These are phyloP conservation scores for Penicillium canescens DNA, from an alignment of 495 filamentous ascomycete species.

Conservation along the genomic window DNA sequence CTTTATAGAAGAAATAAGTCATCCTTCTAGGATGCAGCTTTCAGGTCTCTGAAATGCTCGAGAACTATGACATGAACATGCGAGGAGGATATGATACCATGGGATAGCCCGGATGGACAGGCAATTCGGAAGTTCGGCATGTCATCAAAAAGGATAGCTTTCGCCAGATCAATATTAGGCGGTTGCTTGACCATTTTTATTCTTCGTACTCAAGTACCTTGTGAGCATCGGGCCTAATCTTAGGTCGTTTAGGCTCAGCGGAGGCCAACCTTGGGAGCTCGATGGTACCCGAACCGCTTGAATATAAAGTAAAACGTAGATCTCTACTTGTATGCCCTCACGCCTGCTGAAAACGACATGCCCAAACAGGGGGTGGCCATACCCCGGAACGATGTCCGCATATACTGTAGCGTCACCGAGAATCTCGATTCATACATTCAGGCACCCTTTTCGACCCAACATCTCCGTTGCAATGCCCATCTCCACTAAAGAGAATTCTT, in stretches of 20 bases:
- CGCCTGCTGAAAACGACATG: background rate
- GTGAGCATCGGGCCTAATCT: slow-evolving; percentile 22
- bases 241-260: slow-evolving; percentile 13
- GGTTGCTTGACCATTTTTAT: slow-evolving; percentile 23
- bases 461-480: slow-evolving; percentile 8
- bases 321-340: too few species aligned
- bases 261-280: slow-evolving; percentile 10
- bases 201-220: slow-evolving; percentile 25
- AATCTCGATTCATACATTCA: slow-evolving; percentile 2
- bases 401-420: background rate
- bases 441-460: slow-evolving; percentile 7
- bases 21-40: slow-evolving; percentile 4
- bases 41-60: background rate
- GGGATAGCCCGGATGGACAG: background rate
- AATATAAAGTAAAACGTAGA: background rate
- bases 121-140: background rate
- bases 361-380: background rate
- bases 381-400: background rate
- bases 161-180: slow-evolving; percentile 10
- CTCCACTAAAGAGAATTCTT: slow-evolving; percentile 2
- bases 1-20: slow-evolving; percentile 30
- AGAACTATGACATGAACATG: background rate
- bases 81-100: background rate
- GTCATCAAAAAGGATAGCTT: background rate
- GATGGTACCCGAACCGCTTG: background rate